Base-by-base conservation (phyloP, 1,284 basidiomycete species). In the Ganoderma resinaceum region DNA sequence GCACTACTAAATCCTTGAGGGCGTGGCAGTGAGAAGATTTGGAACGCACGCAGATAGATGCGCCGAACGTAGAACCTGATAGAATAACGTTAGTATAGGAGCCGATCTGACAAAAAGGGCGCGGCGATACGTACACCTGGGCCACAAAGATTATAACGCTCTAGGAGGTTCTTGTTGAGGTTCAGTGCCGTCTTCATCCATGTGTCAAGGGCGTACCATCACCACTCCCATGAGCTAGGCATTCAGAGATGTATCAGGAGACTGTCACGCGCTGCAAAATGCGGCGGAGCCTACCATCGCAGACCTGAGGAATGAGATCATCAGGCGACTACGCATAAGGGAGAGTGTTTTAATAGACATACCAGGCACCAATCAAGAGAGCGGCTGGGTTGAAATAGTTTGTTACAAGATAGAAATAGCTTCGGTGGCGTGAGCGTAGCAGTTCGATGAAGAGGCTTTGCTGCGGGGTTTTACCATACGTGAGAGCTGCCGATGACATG, bases 41-140 rank as follows among this genome's bases (percentile, higher is more conserved):
- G 35, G 55, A 33, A 33, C 55, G 18, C 55, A 58, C 55, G 31
- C 20, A 58, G 55, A 9, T 58, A 58, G 33, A 58, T 58, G 31
- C 55, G 55, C 55, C 55, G 55, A 37, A 58, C 55, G 20, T 58
- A 58, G 33, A 58, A 58, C n/a, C 55, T 58, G 35, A 37, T 37
- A 37, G 9, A 20, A 23, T 58, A 58, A 23, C 23, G 31, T 58
- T 9, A 37, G 35, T 4, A 37, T 23, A 20, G 16, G 55, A 35
- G 20, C 16, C n/a, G n/a, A 14, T 8, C 18, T 2, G 35, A 23
- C 33, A 11, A 14, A n/a, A 58, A n/a, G n/a, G n/a, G 29, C 18
- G 20, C 20, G 7, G 31, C 20, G 11, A 5, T 37, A 18, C 55
- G 18, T 37, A 58, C 55, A 58, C 55, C 35, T 58, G 55, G 7